A percentile compares a stretch with the other conserved stretches of the same genome.
phyloP scores from a whole-genome alignment of 2,329 filamentous ascomycete species.

The Nigrospora oryzae region DNA sequence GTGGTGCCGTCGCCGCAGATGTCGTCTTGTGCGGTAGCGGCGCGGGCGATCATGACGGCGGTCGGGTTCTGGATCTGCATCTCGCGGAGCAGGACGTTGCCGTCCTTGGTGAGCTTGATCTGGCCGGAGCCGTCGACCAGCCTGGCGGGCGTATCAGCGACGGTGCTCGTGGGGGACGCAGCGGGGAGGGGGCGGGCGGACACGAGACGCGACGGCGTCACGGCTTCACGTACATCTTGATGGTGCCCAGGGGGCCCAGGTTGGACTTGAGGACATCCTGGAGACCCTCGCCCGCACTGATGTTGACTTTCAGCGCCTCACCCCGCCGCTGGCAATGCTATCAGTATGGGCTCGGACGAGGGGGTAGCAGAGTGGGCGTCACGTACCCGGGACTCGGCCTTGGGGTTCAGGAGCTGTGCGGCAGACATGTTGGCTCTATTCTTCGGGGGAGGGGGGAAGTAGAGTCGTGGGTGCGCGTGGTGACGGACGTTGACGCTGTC shows the following conservation, averaged over 20 bases:
- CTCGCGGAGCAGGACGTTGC: conserved; percentile 72
- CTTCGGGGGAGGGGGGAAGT: too few relatives aligned
- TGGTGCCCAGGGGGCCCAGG: conserved; percentile 82
- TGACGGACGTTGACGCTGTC: too few relatives aligned
- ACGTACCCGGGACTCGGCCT: conserved; percentile 92
- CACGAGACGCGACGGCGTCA: conserved; percentile 1
- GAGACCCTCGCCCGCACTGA: conserved; percentile 87
- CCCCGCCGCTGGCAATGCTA: conserved; percentile 64
- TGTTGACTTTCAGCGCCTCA: conserved; percentile 95
- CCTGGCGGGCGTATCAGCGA: conserved; percentile 26
- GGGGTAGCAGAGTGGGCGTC: conserved; percentile 5
- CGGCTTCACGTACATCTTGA: conserved; percentile 69
- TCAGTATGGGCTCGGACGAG: conserved; percentile 16
- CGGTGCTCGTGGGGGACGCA: neutral
- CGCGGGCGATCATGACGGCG: conserved; percentile 73
- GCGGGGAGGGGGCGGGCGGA: neutral
- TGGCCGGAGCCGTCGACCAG: conserved; percentile 63
- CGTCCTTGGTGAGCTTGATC: conserved; percentile 97
- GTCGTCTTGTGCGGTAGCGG: conserved; percentile 95
- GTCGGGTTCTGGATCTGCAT: conserved; percentile 99
- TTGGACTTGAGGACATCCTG: conserved; percentile 96
- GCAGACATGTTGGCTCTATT: conserved; percentile 64
- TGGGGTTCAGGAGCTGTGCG: conserved; percentile 95
- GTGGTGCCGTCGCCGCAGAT: conserved; percentile 98
- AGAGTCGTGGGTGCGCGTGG: too few relatives aligned